A percentile compares a stretch with the other conserved stretches of the same genome.
Conservation (phyloP, 768 basidiomycete genomes). For the Pseudohyphozyma bogoriensis region DNA sequence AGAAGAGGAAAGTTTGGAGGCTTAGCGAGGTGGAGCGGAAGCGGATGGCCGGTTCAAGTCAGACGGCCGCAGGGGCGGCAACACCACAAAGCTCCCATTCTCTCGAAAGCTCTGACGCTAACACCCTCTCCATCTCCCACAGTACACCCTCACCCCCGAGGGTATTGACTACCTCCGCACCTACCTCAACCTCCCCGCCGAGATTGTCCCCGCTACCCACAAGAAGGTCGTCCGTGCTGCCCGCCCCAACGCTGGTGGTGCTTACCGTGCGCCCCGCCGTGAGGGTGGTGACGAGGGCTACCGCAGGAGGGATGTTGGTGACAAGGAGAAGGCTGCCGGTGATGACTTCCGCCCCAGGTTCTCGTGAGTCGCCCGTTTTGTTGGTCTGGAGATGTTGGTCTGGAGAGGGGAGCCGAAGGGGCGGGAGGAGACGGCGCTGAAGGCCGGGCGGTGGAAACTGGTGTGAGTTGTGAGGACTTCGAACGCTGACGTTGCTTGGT, state of each 20-base stretch:
- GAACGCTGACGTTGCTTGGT: neutral
- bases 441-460: too few relatives aligned
- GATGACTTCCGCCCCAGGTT: constrained; percentile 84
- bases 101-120: neutral
- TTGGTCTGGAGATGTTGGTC: too few relatives aligned
- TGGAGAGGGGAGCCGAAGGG: too few relatives aligned
- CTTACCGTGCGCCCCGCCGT: constrained; percentile 79
- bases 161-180: constrained; percentile 95
- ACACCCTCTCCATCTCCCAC: neutral
- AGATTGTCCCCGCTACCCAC: constrained; percentile 91
- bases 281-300: constrained; percentile 67
- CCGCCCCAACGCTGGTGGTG: constrained; percentile 66
- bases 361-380: constrained; percentile 32
- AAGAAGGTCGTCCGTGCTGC: constrained; percentile 86
- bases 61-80: neutral
- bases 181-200: constrained; percentile 46
- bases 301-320: constrained; percentile 45
- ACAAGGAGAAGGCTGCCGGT: constrained; percentile 76
- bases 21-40: too few relatives aligned
- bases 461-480: too few relatives aligned
- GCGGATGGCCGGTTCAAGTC: neutral
- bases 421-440: too few relatives aligned
- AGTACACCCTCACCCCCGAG: constrained; percentile 87
- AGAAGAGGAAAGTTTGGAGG: too few relatives aligned
- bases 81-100: neutral